Evolutionary conservation across 371 early-diverging fungal species (phyloP).

Genomic region (Saksenaea oblongispora): DNA sequence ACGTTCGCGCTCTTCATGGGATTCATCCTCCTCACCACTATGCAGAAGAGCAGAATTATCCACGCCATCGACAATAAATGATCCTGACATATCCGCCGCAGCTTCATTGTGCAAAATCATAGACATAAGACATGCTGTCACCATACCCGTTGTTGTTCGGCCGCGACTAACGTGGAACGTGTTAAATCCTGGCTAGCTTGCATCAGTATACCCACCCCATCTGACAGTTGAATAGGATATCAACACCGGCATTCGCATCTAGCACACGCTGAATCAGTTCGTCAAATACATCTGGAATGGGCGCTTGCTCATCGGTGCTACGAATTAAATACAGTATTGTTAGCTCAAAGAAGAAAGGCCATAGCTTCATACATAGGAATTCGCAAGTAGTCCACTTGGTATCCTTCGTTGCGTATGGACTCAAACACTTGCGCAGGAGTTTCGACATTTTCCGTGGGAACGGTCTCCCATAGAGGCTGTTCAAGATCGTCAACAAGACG

Average conservation of each 20-base stretch:
- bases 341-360: background rate
- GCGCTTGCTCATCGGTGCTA: slow-evolving; percentile 79
- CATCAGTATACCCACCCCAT: slow-evolving; percentile 63
- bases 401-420: slow-evolving; percentile 55
- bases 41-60: background rate
- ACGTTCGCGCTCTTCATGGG: slow-evolving; percentile 43
- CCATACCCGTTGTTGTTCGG: slow-evolving; percentile 78
- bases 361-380: slow-evolving; percentile 60
- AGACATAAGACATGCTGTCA: slow-evolving; percentile 60
- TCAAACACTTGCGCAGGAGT: slow-evolving; percentile 65
- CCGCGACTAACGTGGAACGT: slow-evolving; percentile 57
- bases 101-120: slow-evolving; percentile 46
- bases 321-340: background rate
- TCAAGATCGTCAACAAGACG: background rate
- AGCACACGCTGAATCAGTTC: slow-evolving; percentile 56
- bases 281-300: slow-evolving; percentile 79
- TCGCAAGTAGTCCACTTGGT: slow-evolving; percentile 64
- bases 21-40: slow-evolving; percentile 32
- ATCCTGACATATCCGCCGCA: slow-evolving; percentile 31
- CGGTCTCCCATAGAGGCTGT: slow-evolving; percentile 68
- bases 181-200: background rate
- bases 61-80: slow-evolving; percentile 23
- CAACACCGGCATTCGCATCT: slow-evolving; percentile 39
- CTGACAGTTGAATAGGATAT: slow-evolving; percentile 78
- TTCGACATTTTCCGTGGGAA: slow-evolving; percentile 46